These are phyloP conservation scores for Sclerotinia nivalis DNA, from an alignment of 2,329 filamentous ascomycete species.

Conservation along the genomic window DNA sequence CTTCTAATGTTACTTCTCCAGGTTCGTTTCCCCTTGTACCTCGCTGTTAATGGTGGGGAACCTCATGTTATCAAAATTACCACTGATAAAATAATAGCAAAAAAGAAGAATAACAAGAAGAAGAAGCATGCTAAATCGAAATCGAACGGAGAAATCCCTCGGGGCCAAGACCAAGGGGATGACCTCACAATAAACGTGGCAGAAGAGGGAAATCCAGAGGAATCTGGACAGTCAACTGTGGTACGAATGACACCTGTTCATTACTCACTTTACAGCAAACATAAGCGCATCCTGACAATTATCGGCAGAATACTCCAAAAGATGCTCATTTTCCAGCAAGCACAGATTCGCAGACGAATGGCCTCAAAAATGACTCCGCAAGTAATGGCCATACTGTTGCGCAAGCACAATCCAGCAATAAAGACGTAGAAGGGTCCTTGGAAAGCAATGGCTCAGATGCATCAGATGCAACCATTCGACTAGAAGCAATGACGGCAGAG, in stretches of 20 bases:
- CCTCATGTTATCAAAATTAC: conserved; percentile 24
- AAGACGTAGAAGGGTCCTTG: conserved; percentile 23
- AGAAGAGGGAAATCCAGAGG: conserved; percentile 46
- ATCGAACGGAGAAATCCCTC: conserved; percentile 42
- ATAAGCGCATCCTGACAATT: conserved; percentile 33
- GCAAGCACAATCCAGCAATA: conserved; percentile 22
- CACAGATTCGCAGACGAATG: conserved; percentile 35
- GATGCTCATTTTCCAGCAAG: conserved; percentile 34
- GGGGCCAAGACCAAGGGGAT: conserved; percentile 38
- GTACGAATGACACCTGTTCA: conserved; percentile 43
- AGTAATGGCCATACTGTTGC: conserved; percentile 35
- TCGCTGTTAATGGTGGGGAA: conserved; percentile 19
- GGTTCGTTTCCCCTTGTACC: conserved; percentile 33
- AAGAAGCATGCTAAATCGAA: conserved; percentile 50
- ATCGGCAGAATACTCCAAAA: conserved; percentile 37
- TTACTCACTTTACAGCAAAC: conserved; percentile 24
- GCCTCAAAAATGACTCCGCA: conserved; percentile 32
- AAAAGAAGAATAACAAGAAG: conserved; percentile 60
- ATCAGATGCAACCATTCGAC: conserved; percentile 37
- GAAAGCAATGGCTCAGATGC: conserved; percentile 32
- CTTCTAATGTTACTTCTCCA: conserved; percentile 36
- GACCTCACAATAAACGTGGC: conserved; percentile 45
- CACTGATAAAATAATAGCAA: conserved; percentile 43
- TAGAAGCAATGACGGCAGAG: conserved; percentile 77
- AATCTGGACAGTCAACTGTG: conserved; percentile 41